Base-by-base conservation (phyloP, 148 eudicot genomes). In the Heliosperma pusillum region DNA sequence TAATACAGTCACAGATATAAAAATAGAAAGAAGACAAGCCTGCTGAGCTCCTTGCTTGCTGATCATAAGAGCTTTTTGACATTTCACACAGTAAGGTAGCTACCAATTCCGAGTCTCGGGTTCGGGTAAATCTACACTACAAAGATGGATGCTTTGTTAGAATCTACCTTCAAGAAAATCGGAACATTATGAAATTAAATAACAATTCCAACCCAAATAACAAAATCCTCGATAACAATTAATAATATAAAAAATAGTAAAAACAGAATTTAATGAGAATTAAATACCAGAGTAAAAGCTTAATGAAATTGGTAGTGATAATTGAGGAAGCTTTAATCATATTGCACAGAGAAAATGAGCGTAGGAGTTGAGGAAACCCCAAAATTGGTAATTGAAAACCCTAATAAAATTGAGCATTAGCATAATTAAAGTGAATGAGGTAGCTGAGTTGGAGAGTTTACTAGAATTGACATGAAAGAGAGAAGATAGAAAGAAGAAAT, bases 31-130 rank as follows among this genome's bases (percentile, higher is more conserved):
- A 19, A 71, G 44, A 62, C 82, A 26, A 70, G 62, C 82, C 82
- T 69, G 62, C 52, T 24, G 82, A 74, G 74, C 78, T 79, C 71
- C 74, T 74, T 53, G 75, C 59, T 40, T 80, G 78, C 59, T 10
- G 75, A 71, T 70, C 82, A 57, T 70, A 42, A 1, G 82, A 80
- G 74, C 76, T 74, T 57, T 80, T 80, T 55, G 82, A 80, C 82
- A 80, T 80, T 55, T 71, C 82, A 80, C 16, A 61, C 55, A 53
- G 63, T 20, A 69, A 11, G 50, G 24, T 61, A 74, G 57, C 71
- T 42, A 70, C 42, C 17, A 70, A 58, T 57, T 69, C 47, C 59
- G 19, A 42, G 25, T 55, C 29, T 80, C 27, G 10, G 21, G 64
- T 52, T 65, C 27, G 53, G 45, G 59, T 36, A n/a, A 70, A 17